A percentile compares a stretch with the other conserved stretches of the same genome.
These are phyloP conservation scores for Hemisphaericaspora lyxosophila DNA, from an alignment of 1,139 yeast genomes.

Conservation along the genomic window DNA sequence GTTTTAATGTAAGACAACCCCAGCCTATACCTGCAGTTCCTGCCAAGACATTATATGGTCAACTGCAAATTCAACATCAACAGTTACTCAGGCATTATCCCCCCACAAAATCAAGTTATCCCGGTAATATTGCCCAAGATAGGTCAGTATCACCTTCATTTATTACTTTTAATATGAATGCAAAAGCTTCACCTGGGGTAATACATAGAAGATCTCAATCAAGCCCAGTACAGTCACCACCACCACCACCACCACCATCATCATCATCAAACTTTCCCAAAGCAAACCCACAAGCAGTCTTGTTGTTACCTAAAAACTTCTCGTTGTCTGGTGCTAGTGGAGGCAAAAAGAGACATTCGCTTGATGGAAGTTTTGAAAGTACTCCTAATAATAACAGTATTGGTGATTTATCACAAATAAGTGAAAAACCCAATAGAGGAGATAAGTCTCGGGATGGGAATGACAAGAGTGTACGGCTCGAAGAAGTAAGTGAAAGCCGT, in stretches of 20 bases:
- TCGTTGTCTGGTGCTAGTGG: conserved; percentile 22
- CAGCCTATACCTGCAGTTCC: conserved; percentile 4
- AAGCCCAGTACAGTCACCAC: conserved; percentile 35
- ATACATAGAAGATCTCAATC: conserved; percentile 36
- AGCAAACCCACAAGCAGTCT: conserved; percentile 30
- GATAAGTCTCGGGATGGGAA: neutral
- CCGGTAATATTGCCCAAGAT: conserved; percentile 19
- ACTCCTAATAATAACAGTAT: neutral
- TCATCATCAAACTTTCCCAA: conserved; percentile 7
- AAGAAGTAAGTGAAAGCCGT: neutral
- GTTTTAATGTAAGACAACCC: neutral
- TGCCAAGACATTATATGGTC: conserved; percentile 1
- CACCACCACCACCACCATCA: conserved; percentile 31
- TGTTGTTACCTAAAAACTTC: conserved; percentile 47
- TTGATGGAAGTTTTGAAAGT: conserved; percentile 23
- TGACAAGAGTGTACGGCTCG: no score
- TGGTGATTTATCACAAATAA: neutral
- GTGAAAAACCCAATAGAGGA: neutral
- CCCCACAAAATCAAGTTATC: conserved; percentile 12
- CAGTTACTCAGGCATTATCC: conserved; percentile 20
- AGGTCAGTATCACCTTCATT: conserved; percentile 32
- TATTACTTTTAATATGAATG: conserved; percentile 2
- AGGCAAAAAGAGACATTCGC: conserved; percentile 26
- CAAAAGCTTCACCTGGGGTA: conserved; percentile 11
- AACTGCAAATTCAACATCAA: conserved; percentile 16